phyloP scores from a whole-genome alignment of 352 stramenopile species.

The Phytophthora lateralis region DNA sequence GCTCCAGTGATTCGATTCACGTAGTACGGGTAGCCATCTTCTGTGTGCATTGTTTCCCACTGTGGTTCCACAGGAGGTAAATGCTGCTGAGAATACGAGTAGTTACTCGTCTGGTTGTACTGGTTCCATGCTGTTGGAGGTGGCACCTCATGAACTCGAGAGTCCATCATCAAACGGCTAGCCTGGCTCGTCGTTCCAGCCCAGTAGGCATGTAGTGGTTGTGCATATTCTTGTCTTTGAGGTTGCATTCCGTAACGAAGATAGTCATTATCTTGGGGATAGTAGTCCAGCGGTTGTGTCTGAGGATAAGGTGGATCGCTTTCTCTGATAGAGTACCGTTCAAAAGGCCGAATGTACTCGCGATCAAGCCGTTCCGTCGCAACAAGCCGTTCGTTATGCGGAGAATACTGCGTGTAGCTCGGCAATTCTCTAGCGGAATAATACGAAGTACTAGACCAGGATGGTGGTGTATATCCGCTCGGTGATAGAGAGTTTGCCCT shows the following conservation, averaged over 20 bases:
- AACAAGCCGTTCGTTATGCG: conserved; percentile 29
- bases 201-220: conserved; percentile 19
- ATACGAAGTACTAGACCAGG: conserved; percentile 15
- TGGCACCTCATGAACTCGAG: neutral
- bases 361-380: conserved; percentile 48
- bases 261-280: conserved; percentile 17
- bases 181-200: neutral
- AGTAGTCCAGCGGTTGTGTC: conserved; percentile 17
- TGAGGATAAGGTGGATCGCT: conserved; percentile 12
- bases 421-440: conserved; percentile 45
- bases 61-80: conserved; percentile 16
- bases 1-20: conserved; percentile 67
- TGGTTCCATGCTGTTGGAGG: conserved; percentile 12
- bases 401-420: conserved; percentile 21
- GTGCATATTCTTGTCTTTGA: conserved; percentile 21
- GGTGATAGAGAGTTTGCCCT: conserved; percentile 30
- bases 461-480: conserved; percentile 6
- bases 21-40: conserved; percentile 83
- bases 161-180: conserved; percentile 5
- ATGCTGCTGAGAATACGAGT: conserved; percentile 11
- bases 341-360: conserved; percentile 24
- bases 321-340: conserved; percentile 14
- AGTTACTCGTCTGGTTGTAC: conserved; percentile 10
- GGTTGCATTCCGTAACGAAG: conserved; percentile 16
- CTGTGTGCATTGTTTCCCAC: conserved; percentile 75